Evolutionary conservation across 2,329 filamentous ascomycete species (phyloP), one percentile per base, ranked within the genome.

Genomic region (Hypoxylon sp.): DNA sequence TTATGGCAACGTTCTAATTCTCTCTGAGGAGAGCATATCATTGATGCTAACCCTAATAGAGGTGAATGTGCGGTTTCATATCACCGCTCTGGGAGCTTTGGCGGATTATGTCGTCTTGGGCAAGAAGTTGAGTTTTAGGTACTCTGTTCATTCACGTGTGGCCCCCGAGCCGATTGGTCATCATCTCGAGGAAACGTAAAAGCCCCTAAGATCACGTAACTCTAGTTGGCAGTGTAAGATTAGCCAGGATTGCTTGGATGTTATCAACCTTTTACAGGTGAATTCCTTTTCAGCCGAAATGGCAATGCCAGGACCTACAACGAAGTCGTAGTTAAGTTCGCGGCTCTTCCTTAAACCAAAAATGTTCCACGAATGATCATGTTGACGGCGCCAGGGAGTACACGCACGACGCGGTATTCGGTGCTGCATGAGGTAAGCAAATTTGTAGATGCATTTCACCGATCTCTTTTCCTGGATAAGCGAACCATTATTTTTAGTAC

Each of bases 401-500:
- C 21, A 29, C 6, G 32, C 13, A n/a, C n/a, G 2, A 27, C 11
- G 19, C 6, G 32, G 19, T 19, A 46, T 5, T 32, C 6, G n/a
- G 11, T 55, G 15, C 39, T 46, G 2, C 8, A n/a, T 17, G 19
- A 46, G 39, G 37, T 21, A 11, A 29, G 32, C 17, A 50, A 32
- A n/a, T 32, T 32, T 32, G 31, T 55, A 32, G 21, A 51, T 27
- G 10, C 37, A 54, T 29, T 65, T 27, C 44, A 46, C 17, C 42
- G 17, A 50, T 19, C n/a, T 39, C n/a, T 13, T 32, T 44, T 44
- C 31, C 21, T 11, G 6, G 50, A 65, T 21, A 54, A 58, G 55
- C 21, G 35, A 54, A 54, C 42, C 50, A 17, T 51, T 53, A 24
- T 50, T 65, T 50, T 51, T 27, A 35, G 44, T 31, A 46, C 31